Evolutionary conservation across 805 yeast genomes (phyloP).

Genomic region (Kuraishia borneana): DNA sequence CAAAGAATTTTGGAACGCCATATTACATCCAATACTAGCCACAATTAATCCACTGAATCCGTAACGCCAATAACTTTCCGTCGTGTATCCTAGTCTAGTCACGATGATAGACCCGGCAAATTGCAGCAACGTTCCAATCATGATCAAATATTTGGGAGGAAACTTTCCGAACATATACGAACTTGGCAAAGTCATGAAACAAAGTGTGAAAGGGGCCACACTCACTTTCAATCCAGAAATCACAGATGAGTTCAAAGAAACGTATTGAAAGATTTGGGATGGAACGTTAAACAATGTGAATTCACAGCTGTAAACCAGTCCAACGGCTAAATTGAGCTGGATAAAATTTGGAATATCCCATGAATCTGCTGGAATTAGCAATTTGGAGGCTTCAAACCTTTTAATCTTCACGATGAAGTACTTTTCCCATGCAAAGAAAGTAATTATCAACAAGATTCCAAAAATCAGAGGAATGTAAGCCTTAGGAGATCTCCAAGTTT

Average conservation of each 20-base stretch:
- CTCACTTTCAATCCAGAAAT: background rate
- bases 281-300: background rate
- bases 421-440: slow-evolving; percentile 19
- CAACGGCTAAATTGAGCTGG: background rate
- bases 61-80: slow-evolving; percentile 1
- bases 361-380: slow-evolving; percentile 19
- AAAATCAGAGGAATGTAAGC: slow-evolving; percentile 28
- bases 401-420: background rate
- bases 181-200: background rate
- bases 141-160: background rate
- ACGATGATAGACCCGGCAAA: background rate
- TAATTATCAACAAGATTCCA: slow-evolving; percentile 20
- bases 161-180: background rate
- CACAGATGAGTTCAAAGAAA: background rate
- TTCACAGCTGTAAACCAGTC: background rate
- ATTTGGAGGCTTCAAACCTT: background rate
- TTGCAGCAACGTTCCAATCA: background rate
- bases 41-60: background rate
- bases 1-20: background rate
- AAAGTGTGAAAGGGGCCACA: slow-evolving; percentile 1
- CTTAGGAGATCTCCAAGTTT: slow-evolving; percentile 26
- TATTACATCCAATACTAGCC: background rate
- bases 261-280: slow-evolving; percentile 1
- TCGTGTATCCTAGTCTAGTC: background rate
- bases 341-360: slow-evolving; percentile 15